Conservation (phyloP, 805 yeast genomes). For the Wickerhamomyces canadensis region DNA sequence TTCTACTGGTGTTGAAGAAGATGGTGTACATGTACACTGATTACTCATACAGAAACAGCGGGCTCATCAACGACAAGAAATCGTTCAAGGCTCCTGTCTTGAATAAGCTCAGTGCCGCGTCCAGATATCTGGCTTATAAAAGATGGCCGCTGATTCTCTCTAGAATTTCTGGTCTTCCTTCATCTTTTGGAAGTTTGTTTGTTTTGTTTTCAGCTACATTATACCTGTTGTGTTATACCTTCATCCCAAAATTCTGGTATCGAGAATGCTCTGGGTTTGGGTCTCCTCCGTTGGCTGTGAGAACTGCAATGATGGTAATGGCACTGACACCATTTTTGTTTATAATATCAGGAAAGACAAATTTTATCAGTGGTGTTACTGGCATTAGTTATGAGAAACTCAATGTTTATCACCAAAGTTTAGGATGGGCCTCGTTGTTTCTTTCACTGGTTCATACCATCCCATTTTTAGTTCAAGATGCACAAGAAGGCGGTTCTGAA, state of each 20-base stretch:
- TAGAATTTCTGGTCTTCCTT: constrained; percentile 31
- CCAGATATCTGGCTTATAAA: constrained; percentile 28
- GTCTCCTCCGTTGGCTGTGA: constrained; percentile 50
- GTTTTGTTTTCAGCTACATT: constrained; percentile 28
- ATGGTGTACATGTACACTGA: constrained; percentile 10
- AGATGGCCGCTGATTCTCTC: constrained; percentile 27
- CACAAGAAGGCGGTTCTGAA: constrained; percentile 43
- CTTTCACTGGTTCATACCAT: constrained; percentile 44
- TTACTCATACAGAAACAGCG: constrained; percentile 15
- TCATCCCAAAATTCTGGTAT: constrained; percentile 45
- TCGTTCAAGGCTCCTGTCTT: neutral
- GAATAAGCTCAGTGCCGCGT: constrained; percentile 24
- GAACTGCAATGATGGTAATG: constrained; percentile 46
- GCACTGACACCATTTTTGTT: constrained; percentile 47
- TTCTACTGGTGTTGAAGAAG: constrained; percentile 6
- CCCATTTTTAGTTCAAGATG: constrained; percentile 42
- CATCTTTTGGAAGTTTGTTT: constrained; percentile 31
- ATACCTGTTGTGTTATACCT: constrained; percentile 28
- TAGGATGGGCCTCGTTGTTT: constrained; percentile 36
- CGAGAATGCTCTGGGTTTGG: constrained; percentile 51
- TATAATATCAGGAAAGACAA: constrained; percentile 47
- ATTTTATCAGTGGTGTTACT: constrained; percentile 41
- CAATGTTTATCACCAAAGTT: constrained; percentile 41
- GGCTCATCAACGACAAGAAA: constrained; percentile 1
- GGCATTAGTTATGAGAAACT: constrained; percentile 53